Evolutionary conservation across 768 basidiomycete species (phyloP).

Genomic region (Calvatia gigantea): DNA sequence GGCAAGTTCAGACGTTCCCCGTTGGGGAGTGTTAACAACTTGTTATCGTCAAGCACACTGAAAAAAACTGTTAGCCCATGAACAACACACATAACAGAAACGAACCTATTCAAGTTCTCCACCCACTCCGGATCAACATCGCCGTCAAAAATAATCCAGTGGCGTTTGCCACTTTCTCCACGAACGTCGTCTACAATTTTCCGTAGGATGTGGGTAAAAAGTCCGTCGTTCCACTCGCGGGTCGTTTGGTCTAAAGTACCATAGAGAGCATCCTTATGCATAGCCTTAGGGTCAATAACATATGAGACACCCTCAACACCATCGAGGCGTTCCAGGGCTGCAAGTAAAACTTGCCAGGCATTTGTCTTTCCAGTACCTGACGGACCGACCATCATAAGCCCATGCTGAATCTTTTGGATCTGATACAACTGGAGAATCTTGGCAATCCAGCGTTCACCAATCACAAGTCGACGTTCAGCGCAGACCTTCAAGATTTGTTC

Average conservation of each 20-base stretch:
- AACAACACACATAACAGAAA: slow-evolving; percentile 12
- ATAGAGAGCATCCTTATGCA: slow-evolving; percentile 97
- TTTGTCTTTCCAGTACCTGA: slow-evolving; percentile 97
- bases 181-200: slow-evolving; percentile 99
- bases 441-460: slow-evolving; percentile 86
- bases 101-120: slow-evolving; percentile 96
- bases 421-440: slow-evolving; percentile 98
- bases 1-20: slow-evolving; percentile 97
- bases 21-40: slow-evolving; percentile 92
- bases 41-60: slow-evolving; percentile 99
- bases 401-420: slow-evolving; percentile 99
- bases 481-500: slow-evolving; percentile 86
- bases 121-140: slow-evolving; percentile 99
- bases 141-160: slow-evolving; percentile 99
- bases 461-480: slow-evolving; percentile 76
- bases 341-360: slow-evolving; percentile 92
- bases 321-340: slow-evolving; percentile 87
- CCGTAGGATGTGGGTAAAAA: slow-evolving; percentile 95
- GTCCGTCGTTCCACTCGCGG: slow-evolving; percentile 97
- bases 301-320: slow-evolving; percentile 91
- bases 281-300: slow-evolving; percentile 98
- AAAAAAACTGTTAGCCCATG: slow-evolving; percentile 8
- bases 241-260: slow-evolving; percentile 97
- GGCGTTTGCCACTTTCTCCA: slow-evolving; percentile 92
- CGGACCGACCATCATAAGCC: slow-evolving; percentile 99